Evolutionary conservation across 1,284 basidiomycete genomes (phyloP).

Genomic region (Irpex sp.): DNA sequence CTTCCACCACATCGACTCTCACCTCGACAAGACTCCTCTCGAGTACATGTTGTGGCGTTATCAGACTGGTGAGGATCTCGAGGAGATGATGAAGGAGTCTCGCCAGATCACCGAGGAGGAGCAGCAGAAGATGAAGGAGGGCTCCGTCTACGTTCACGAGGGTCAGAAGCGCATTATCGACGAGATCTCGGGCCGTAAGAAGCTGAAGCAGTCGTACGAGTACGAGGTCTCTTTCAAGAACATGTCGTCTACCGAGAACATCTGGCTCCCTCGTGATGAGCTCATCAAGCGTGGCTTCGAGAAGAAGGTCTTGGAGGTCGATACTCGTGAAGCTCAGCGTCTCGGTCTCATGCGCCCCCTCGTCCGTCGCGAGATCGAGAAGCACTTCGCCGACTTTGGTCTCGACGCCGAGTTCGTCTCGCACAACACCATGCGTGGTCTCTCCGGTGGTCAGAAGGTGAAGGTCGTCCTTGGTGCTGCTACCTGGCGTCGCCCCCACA

Average conservation of each 20-base stretch:
- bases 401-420: conserved; percentile 96
- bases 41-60: conserved; percentile 99
- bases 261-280: conserved; percentile 95
- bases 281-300: conserved; percentile 97
- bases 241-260: conserved; percentile 91
- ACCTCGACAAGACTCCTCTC: conserved; percentile 96
- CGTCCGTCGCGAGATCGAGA: conserved; percentile 96
- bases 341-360: conserved; percentile 94
- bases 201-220: conserved; percentile 99
- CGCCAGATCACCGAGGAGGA: conserved; percentile 89
- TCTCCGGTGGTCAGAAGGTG: conserved; percentile 99
- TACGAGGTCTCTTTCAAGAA: conserved; percentile 96
- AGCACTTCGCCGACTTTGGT: conserved; percentile 96
- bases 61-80: conserved; percentile 97
- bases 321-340: conserved; percentile 96
- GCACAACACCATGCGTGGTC: conserved; percentile 96
- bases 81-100: conserved; percentile 91
- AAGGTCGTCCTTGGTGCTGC: conserved; percentile 99
- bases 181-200: conserved; percentile 90
- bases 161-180: conserved; percentile 95
- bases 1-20: conserved; percentile 98
- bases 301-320: conserved; percentile 97
- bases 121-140: conserved; percentile 95
- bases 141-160: conserved; percentile 81
- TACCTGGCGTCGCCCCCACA: conserved; percentile 96